Conservation (phyloP, 2,329 filamentous ascomycete species). For the Fusarium newnesense region DNA sequence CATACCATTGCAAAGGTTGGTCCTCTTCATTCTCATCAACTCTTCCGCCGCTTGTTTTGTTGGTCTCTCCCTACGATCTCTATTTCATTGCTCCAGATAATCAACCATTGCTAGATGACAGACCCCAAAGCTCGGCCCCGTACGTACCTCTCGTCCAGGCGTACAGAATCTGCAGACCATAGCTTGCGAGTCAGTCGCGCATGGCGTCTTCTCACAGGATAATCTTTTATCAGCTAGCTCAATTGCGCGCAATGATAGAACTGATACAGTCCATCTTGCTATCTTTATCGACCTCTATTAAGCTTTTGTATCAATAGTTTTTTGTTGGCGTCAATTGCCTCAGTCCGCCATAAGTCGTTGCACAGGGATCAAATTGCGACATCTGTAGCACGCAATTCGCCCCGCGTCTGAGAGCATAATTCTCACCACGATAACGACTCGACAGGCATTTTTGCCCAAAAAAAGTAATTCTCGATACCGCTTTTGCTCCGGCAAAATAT, state of each 20-base stretch:
- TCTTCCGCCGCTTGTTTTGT: not conserved
- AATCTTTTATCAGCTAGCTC: fast-evolving
- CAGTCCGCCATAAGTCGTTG: not conserved
- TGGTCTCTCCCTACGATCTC: fast-evolving
- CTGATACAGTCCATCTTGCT: not conserved
- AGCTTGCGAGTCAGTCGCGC: not conserved
- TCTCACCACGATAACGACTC: not conserved
- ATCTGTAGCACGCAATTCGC: not conserved
- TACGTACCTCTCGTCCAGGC: fast-evolving
- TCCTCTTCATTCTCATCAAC: not conserved
- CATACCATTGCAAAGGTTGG: fast-evolving
- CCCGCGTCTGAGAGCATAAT: not conserved
- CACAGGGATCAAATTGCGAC: not conserved
- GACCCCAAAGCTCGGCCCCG: fast-evolving
- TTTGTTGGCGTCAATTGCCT: not conserved
- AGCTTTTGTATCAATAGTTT: not conserved
- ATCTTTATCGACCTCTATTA: fast-evolving
- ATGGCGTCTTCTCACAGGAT: not conserved
- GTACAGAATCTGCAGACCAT: too few species aligned
- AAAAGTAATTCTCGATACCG: not conserved
- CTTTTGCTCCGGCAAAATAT: fast-evolving
- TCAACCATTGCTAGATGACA: not conserved
- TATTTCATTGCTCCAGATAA: fast-evolving
- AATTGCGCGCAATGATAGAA: not conserved
- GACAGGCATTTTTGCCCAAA: not conserved